Conservation (phyloP, 2,329 filamentous ascomycete species). For the Teratosphaeriaceae sp. region DNA sequence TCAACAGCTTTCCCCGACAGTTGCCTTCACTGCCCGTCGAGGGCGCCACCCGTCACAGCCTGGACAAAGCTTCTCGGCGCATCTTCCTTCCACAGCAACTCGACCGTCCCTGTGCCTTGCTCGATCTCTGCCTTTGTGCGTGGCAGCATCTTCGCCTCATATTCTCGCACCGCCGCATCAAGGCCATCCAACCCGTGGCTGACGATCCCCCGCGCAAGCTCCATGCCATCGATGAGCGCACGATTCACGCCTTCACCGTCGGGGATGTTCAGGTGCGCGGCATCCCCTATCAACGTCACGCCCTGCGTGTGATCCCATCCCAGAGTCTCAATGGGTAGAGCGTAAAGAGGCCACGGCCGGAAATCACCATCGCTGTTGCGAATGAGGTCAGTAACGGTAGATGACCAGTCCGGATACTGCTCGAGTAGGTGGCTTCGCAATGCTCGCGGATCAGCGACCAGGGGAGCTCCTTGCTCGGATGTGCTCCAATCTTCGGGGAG, state of each 20-base stretch:
- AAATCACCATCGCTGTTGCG: slow-evolving; percentile 35
- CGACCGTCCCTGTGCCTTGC: slow-evolving; percentile 4
- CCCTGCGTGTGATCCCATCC: slow-evolving; percentile 44
- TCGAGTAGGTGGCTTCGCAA: slow-evolving; percentile 36
- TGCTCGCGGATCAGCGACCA: slow-evolving; percentile 28
- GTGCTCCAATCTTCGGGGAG: slow-evolving; percentile 16
- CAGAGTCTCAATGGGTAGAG: slow-evolving; percentile 43
- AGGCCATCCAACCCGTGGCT: slow-evolving; percentile 21
- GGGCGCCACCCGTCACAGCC: not conserved
- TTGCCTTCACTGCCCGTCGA: not conserved
- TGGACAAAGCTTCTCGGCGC: slow-evolving; percentile 9
- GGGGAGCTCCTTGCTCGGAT: slow-evolving; percentile 4
- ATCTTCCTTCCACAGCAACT: slow-evolving; percentile 12
- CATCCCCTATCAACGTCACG: slow-evolving; percentile 52
- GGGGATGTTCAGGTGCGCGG: slow-evolving; percentile 51
- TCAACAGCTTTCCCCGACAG: too few species aligned
- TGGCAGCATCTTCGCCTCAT: slow-evolving; percentile 29
- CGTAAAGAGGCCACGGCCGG: slow-evolving; percentile 42
- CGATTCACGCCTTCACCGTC: slow-evolving; percentile 56
- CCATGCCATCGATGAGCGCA: slow-evolving; percentile 49
- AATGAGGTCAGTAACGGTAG: slow-evolving; percentile 38
- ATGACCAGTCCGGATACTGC: slow-evolving; percentile 36
- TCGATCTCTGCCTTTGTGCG: slow-evolving; percentile 16
- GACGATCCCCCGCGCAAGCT: slow-evolving; percentile 41
- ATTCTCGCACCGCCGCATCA: slow-evolving; percentile 20